Conservation (phyloP, 768 basidiomycete genomes). For the Lactarius hengduanensis region DNA sequence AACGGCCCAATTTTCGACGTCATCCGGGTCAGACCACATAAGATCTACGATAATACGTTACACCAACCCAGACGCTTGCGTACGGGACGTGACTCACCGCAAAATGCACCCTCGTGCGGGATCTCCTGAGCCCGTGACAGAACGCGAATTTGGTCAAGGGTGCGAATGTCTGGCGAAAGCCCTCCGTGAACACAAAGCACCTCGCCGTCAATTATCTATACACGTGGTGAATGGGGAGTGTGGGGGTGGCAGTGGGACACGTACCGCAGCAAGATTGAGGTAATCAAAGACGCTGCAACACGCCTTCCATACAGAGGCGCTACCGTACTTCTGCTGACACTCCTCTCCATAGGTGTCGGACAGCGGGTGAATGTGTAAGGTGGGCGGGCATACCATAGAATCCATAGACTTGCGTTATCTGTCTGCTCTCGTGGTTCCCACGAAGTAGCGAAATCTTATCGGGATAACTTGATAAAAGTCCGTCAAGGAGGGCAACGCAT, state of each 20-base stretch:
- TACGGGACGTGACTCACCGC: constrained; percentile 49
- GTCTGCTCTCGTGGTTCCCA: constrained; percentile 95
- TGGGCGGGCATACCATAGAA: constrained; percentile 73
- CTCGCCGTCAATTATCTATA: constrained; percentile 91
- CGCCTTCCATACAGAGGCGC: constrained; percentile 93
- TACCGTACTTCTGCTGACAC: constrained; percentile 97
- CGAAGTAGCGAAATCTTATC: constrained; percentile 88
- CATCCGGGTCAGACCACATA: constrained; percentile 98
- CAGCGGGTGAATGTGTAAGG: constrained; percentile 2
- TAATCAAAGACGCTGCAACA: constrained; percentile 97
- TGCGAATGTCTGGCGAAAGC: constrained; percentile 92
- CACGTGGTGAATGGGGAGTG: not conserved
- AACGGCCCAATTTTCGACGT: constrained; percentile 94
- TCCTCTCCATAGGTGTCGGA: constrained; percentile 58
- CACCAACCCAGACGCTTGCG: not conserved
- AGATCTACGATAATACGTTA: constrained; percentile 53
- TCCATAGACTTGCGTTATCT: constrained; percentile 99
- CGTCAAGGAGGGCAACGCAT: not conserved
- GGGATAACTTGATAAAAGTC: constrained; percentile 62
- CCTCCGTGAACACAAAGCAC: constrained; percentile 95
- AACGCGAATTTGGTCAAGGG: constrained; percentile 91
- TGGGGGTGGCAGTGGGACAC: constrained; percentile 31
- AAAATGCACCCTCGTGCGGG: constrained; percentile 98
- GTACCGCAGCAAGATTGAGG: constrained; percentile 88
- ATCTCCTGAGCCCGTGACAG: constrained; percentile 96